Evolutionary conservation across 225 moss, liverwort and hornwort genomes (phyloP), one percentile per base, ranked within the genome.

Genomic region (Bryum argenteum): DNA sequence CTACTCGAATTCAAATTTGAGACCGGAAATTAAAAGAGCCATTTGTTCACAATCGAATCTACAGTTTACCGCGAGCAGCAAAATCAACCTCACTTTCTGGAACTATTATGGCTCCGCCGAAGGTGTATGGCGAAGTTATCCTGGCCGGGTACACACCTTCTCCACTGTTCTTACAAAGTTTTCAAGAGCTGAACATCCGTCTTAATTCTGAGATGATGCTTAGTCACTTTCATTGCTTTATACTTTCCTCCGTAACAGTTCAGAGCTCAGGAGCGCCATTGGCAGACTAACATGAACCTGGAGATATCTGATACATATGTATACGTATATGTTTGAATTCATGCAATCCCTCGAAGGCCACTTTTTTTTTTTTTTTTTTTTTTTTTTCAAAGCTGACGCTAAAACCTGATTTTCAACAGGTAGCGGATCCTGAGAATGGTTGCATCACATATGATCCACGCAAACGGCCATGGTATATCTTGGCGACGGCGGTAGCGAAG

Each of bases 401-500:
- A n/a, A 33, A 33, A 5, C 33, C 19, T 63, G 50, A 67, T 39
- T 70, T 13, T 39, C 40, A 17, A 63, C 75, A 84, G 84, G 84
- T 59, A 11, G 76, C 78, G 2, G 63, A 85, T 16, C 85, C 85
- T 11, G 4, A 47, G 0, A 26, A 3, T 45, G 82, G 82, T 21
- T 85, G 85, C 73, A 28, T 73, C 48, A 61, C 72, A 8, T 85
- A 73, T 21, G 85, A 85, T 74, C 79, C 85, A 47, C 82, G 85
- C 45, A 85, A 85, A 67, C 65, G 85, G 19, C 82, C 82, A 4
- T 85, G 85, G 85, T 85, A 85, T 19, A 82, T 85, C 19, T 56
- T 79, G 72, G 82, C 85, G 65, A 85, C 85, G 42, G 76, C 85
- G 14, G 85, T 85, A 61, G 76, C 77, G 66, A 85, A 85, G 79